Evolutionary conservation across 192 early-diverging fungal species (phyloP), one percentile per base, ranked within the genome.

Genomic region (Mycoemilia scoparia): DNA sequence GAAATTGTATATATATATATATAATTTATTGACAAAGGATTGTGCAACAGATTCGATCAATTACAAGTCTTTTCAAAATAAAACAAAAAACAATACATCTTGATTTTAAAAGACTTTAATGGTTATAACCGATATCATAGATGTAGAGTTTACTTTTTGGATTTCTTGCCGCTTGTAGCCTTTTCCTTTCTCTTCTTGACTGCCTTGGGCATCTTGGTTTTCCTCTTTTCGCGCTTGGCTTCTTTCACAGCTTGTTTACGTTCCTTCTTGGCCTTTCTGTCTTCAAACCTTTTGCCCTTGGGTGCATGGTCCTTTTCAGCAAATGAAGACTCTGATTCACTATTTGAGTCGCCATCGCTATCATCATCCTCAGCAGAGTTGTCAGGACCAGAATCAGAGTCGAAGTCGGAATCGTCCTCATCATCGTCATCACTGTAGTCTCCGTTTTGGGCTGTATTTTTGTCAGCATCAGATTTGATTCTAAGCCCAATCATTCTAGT

Each of bases 121-220:
- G 27, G 12, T 28, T 28, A 28, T 28, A 10, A 28, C 12, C 12
- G 9, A 10, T 28, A 10, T 28, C 27, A 10, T 28, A 10, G 9
- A 9, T 28, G 12, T 10, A 12, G 12, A 28, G 27, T 12, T 24
- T 29, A 29, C 55, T 61, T 54, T 57, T 70, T 65, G 30, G 61
- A 49, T 41, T 73, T 69, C 52, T 69, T 84, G 17, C 57, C 68
- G 12, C 69, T 62, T 11, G 70, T 70, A 7, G 60, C 48, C 32
- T 86, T 84, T 45, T 86, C 70, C 49, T 82, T 87, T 38, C 85
- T 70, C 55, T 93, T 97, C 57, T 97, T 97, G 51, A 88, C 84
- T 10, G 82, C 72, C 59, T 97, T 97, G 15, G 92, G 89, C 10
- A 90, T 74, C 64, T 97, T 97, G 47, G 64, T 69, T 49, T 95